Percentiles rank a stretch among this genome's conserved stretches.
phyloP scores from a whole-genome alignment of 768 basidiomycete species.

The Rhodotorula sphaerocarpa region DNA sequence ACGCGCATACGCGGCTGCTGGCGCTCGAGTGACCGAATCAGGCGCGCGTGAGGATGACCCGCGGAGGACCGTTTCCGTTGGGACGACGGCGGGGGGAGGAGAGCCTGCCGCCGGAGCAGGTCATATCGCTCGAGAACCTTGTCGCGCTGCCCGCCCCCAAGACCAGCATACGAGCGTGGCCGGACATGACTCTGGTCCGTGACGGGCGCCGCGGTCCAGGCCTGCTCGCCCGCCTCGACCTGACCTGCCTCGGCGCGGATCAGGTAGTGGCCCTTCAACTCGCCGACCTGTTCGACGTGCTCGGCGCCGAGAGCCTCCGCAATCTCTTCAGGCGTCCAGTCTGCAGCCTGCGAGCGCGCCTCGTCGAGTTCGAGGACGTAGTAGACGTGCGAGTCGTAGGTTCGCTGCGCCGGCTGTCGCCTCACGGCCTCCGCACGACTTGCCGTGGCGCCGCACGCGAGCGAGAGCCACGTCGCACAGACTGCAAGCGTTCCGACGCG shows the following conservation, averaged over 20 bases:
- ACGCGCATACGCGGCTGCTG: slow-evolving; percentile 41
- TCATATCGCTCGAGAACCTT: slow-evolving; percentile 31
- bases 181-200: not conserved
- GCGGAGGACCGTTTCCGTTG: not conserved
- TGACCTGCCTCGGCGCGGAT: slow-evolving; percentile 50
- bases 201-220: slow-evolving; percentile 32
- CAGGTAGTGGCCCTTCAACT: slow-evolving; percentile 73
- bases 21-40: slow-evolving; percentile 39
- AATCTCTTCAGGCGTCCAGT: slow-evolving; percentile 56
- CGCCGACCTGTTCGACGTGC: slow-evolving; percentile 78
- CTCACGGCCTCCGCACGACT: slow-evolving; percentile 4
- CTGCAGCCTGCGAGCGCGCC: slow-evolving; percentile 42
- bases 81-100: not conserved
- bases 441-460: no score
- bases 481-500: no score
- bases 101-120: slow-evolving; percentile 13
- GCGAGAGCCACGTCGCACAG: no score
- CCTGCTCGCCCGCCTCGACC: slow-evolving; percentile 37
- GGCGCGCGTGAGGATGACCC: not conserved
- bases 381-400: slow-evolving; percentile 57
- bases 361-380: slow-evolving; percentile 51
- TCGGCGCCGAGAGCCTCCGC: slow-evolving; percentile 62
- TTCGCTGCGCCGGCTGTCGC: slow-evolving; percentile 33
- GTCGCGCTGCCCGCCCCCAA: slow-evolving; percentile 31
- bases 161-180: slow-evolving; percentile 1